Evolutionary conservation across 2,329 filamentous ascomycete species (phyloP).

Genomic region (Dactylellina sp.): DNA sequence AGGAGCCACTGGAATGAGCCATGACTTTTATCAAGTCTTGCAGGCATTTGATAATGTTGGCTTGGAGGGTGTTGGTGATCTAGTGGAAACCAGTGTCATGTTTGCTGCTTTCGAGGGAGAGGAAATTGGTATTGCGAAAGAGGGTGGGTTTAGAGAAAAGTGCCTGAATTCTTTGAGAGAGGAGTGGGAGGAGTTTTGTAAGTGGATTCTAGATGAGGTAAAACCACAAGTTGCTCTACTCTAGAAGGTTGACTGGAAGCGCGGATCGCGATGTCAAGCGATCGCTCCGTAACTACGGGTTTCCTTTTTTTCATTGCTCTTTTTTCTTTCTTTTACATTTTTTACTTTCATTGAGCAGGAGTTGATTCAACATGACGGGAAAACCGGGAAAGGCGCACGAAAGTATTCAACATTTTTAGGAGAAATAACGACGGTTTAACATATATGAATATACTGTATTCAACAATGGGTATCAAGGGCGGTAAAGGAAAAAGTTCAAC

Average conservation of each 20-base stretch:
- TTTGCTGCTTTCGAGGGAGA: slow-evolving; percentile 91
- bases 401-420: slow-evolving; percentile 37
- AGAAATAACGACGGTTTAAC: slow-evolving; percentile 19
- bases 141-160: slow-evolving; percentile 78
- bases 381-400: slow-evolving; percentile 22
- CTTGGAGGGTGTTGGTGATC: slow-evolving; percentile 82
- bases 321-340: background rate
- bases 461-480: slow-evolving; percentile 23
- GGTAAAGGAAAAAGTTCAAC: slow-evolving; percentile 18
- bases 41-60: slow-evolving; percentile 94
- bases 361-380: slow-evolving; percentile 52
- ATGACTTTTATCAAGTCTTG: slow-evolving; percentile 93
- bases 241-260: slow-evolving; percentile 1
- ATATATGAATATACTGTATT: slow-evolving; percentile 43
- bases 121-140: slow-evolving; percentile 79
- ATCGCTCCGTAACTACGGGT: no score
- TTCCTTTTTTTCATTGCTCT: slow-evolving; percentile 1
- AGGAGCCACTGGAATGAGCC: slow-evolving; percentile 82
- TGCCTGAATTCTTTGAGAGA: slow-evolving; percentile 81
- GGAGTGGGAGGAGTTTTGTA: slow-evolving; percentile 89
- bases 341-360: slow-evolving; percentile 12
- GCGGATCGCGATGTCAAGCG: background rate
- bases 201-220: slow-evolving; percentile 73
- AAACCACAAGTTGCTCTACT: slow-evolving; percentile 36
- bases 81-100: slow-evolving; percentile 91